These are phyloP conservation scores for barrel medic (Medicago truncatula) DNA, from an alignment of 306 rosid genomes.

Conservation along the genomic window DNA sequence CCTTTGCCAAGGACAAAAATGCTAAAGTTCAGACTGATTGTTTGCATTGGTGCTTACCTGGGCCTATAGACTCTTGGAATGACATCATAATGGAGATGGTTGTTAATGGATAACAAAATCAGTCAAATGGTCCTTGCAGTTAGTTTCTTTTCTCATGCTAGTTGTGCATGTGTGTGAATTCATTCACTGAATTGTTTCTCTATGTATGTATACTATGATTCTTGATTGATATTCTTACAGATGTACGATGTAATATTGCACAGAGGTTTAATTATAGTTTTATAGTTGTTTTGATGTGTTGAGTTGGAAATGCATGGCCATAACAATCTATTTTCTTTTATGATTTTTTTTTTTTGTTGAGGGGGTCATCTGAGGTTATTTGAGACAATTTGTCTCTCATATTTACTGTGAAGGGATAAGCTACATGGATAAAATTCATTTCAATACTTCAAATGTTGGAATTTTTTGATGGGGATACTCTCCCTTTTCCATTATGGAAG, in stretches of 20 bases:
- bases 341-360: neutral
- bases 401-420: too few relatives aligned
- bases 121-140: slow-evolving; percentile 25
- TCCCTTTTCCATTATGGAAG: too few relatives aligned
- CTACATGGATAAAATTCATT: too few relatives aligned
- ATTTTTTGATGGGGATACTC: too few relatives aligned
- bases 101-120: slow-evolving; percentile 52
- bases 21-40: slow-evolving; percentile 82
- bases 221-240: slow-evolving; percentile 34
- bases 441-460: too few relatives aligned
- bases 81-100: slow-evolving; percentile 87
- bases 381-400: neutral
- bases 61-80: slow-evolving; percentile 94
- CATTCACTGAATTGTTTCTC: slow-evolving; percentile 28
- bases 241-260: slow-evolving; percentile 26
- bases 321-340: neutral
- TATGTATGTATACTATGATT: slow-evolving; percentile 34
- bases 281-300: slow-evolving; percentile 37
- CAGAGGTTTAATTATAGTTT: slow-evolving; percentile 25
- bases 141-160: slow-evolving; percentile 36
- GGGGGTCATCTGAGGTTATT: neutral
- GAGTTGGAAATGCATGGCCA: slow-evolving; percentile 7
- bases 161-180: slow-evolving; percentile 39
- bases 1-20: slow-evolving; percentile 61
- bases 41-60: slow-evolving; percentile 98